A percentile compares a stretch with the other conserved stretches of the same genome.
Evolutionary conservation across 2,329 filamentous ascomycete species (phyloP).

Genomic region (Calycina herbarum): DNA sequence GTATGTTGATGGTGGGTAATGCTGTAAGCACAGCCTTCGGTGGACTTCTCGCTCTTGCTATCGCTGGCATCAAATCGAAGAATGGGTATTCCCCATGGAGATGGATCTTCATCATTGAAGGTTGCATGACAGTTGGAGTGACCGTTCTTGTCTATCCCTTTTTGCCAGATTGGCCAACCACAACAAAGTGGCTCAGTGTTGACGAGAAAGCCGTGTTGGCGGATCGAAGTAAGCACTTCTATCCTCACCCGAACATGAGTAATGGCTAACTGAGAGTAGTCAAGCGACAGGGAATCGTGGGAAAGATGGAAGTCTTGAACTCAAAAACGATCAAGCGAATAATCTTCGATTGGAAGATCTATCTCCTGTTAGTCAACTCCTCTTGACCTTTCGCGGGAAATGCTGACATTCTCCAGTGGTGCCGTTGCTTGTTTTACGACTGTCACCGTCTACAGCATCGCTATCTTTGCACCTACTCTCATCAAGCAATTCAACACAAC

Average conservation of each 20-base stretch:
- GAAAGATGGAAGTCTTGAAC: slow-evolving; percentile 21
- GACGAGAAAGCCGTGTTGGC: slow-evolving; percentile 43
- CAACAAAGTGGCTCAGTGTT: slow-evolving; percentile 46
- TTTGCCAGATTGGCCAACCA: slow-evolving; percentile 46
- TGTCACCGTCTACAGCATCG: slow-evolving; percentile 34
- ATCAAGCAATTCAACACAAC: slow-evolving; percentile 41
- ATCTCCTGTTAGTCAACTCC: slow-evolving; percentile 29
- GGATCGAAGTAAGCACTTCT: slow-evolving; percentile 25
- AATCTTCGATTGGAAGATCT: slow-evolving; percentile 43
- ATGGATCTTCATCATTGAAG: slow-evolving; percentile 42
- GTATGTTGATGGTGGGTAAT: slow-evolving; percentile 46
- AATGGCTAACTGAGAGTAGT: slow-evolving; percentile 22
- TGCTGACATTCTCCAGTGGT: slow-evolving; percentile 10
- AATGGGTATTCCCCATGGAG: slow-evolving; percentile 22
- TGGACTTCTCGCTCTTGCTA: slow-evolving; percentile 19
- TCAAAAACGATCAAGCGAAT: slow-evolving; percentile 18
- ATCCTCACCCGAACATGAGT: background rate
- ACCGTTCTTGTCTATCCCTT: slow-evolving; percentile 11
- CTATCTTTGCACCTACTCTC: slow-evolving; percentile 46
- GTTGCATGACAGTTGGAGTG: slow-evolving; percentile 25
- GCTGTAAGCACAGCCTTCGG: slow-evolving; percentile 13
- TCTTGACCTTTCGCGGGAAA: background rate
- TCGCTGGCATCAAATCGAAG: slow-evolving; percentile 16
- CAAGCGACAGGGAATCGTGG: slow-evolving; percentile 31
- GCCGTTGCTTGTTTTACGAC: slow-evolving; percentile 17